Conservation (phyloP, 73 alveolate species). For the Effrenium voratum region DNA sequence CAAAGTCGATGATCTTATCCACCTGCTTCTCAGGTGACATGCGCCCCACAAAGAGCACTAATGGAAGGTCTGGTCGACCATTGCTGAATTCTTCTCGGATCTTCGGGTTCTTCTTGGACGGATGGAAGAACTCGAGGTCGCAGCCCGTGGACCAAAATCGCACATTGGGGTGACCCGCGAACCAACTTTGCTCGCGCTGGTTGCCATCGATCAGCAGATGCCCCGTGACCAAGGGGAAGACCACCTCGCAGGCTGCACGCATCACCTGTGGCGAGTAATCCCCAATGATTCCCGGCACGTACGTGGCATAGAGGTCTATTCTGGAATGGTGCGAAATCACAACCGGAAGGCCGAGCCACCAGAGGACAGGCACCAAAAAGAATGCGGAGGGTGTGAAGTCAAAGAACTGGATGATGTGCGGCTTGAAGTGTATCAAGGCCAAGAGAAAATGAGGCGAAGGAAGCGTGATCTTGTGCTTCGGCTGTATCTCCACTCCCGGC, state of each 20-base stretch:
- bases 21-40: slow-evolving; percentile 70
- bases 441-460: slow-evolving; percentile 26
- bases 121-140: slow-evolving; percentile 47
- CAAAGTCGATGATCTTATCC: slow-evolving; percentile 48
- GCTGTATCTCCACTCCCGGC: slow-evolving; percentile 40
- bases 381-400: slow-evolving; percentile 28
- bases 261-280: slow-evolving; percentile 28
- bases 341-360: slow-evolving; percentile 35
- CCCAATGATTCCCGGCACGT: slow-evolving; percentile 36
- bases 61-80: slow-evolving; percentile 48
- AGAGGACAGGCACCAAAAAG: not conserved
- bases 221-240: slow-evolving; percentile 44
- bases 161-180: slow-evolving; percentile 20
- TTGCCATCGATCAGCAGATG: slow-evolving; percentile 59
- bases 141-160: slow-evolving; percentile 30
- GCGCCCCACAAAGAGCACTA: slow-evolving; percentile 47
- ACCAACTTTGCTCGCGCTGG: not conserved
- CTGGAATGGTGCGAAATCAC: slow-evolving; percentile 41
- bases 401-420: slow-evolving; percentile 48
- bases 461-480: slow-evolving; percentile 36
- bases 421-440: slow-evolving; percentile 25
- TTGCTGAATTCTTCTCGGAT: slow-evolving; percentile 47
- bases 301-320: slow-evolving; percentile 61
- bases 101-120: slow-evolving; percentile 40
- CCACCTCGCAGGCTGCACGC: slow-evolving; percentile 47